Conservation (phyloP, 1,284 basidiomycete species). For the Pascua sp. region DNA sequence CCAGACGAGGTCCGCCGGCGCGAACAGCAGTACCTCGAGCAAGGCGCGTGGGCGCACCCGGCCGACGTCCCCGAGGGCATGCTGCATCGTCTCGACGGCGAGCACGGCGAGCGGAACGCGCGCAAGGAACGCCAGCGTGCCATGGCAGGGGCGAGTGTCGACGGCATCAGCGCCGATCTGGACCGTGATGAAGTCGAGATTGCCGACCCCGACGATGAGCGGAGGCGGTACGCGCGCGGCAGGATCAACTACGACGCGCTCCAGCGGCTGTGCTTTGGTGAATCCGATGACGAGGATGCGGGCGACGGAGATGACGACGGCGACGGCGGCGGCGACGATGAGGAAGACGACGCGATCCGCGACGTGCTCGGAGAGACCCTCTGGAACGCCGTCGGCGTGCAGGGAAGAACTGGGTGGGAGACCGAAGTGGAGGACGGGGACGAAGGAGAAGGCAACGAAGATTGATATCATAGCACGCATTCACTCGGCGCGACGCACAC, state of each 20-base stretch:
- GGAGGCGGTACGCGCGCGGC: not conserved
- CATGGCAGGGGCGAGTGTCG: not conserved
- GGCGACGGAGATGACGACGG: not conserved
- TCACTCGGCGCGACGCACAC: too few species aligned
- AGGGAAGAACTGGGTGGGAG: not conserved
- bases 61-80: conserved; percentile 5
- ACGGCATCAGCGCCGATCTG: not conserved
- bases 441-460: not conserved
- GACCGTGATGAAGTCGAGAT: not conserved
- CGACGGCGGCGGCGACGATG: not conserved
- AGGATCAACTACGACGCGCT: conserved; percentile 8
- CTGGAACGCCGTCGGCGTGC: not conserved
- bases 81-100: not conserved
- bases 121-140: not conserved
- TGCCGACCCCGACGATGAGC: not conserved
- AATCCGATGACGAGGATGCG: not conserved
- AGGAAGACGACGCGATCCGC: not conserved
- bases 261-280: not conserved
- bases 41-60: conserved; percentile 1
- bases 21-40: conserved; percentile 4
- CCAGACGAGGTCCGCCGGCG: conserved; percentile 2
- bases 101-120: not conserved
- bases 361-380: not conserved
- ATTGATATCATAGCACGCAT: not conserved
- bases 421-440: not conserved